These are phyloP conservation scores for Saccharomyces hybrid DNA, from an alignment of 1,139 yeast species.

Conservation along the genomic window DNA sequence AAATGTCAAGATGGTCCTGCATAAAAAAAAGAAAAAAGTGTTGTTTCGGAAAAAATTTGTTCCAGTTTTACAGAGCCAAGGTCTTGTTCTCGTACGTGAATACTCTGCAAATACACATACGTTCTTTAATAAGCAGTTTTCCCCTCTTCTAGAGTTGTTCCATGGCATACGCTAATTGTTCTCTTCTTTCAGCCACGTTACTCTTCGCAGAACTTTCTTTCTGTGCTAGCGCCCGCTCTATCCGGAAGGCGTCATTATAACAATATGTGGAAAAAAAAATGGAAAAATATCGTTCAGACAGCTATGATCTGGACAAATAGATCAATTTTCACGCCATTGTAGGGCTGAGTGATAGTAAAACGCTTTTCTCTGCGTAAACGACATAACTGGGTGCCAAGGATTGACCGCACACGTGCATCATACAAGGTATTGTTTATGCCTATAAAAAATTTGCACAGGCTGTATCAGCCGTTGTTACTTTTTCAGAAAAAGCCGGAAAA, in stretches of 20 bases:
- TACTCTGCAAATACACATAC: background rate
- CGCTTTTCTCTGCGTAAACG: no score
- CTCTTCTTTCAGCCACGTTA: background rate
- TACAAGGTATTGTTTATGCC: no score
- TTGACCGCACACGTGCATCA: no score
- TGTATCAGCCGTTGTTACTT: no score
- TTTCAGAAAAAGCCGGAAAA: no score
- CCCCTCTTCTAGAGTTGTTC: background rate
- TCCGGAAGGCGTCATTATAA: background rate
- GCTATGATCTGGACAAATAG: no score
- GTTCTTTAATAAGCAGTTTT: background rate
- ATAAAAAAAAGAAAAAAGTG: background rate
- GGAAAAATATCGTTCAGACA: no score
- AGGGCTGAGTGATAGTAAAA: background rate
- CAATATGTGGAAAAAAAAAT: background rate
- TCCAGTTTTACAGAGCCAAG: background rate
- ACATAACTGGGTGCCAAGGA: no score
- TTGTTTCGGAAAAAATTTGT: background rate
- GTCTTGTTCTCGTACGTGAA: background rate
- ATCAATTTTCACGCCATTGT: background rate
- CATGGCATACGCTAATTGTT: no score
- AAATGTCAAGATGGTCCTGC: background rate
- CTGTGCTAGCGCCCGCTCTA: background rate
- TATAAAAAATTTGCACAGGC: no score
- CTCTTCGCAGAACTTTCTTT: background rate